phyloP scores from a whole-genome alignment of 2,329 filamentous ascomycete species.

The Pseudocercospora macadamiae region DNA sequence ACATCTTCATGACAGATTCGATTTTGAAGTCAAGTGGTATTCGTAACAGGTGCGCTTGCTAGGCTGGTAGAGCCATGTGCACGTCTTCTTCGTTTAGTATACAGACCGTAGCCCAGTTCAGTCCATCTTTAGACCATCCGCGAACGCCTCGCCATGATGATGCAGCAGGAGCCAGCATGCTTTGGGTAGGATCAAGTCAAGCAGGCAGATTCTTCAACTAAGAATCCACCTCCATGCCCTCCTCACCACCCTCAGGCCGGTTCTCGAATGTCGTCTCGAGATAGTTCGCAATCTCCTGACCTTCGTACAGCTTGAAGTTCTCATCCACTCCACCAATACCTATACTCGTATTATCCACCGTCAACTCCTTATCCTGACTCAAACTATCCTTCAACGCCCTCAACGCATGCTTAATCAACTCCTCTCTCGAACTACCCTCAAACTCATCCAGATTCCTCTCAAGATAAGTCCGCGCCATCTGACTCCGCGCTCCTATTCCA shows the following conservation, averaged over 20 bases:
- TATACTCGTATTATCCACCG: constrained; percentile 93
- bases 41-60: not conserved
- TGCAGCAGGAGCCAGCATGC: not conserved
- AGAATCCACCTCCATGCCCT: constrained; percentile 37
- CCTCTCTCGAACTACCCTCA: constrained; percentile 73
- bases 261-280: constrained; percentile 69
- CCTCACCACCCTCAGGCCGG: constrained; percentile 37
- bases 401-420: constrained; percentile 88
- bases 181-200: too few species aligned
- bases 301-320: constrained; percentile 88
- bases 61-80: not conserved
- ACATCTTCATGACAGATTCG: not conserved
- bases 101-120: not conserved
- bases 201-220: constrained; percentile 11
- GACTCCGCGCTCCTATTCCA: constrained; percentile 91
- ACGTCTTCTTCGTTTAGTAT: constrained; percentile 19
- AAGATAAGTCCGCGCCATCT: constrained; percentile 97
- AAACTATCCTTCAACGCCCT: constrained; percentile 92
- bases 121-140: constrained; percentile 4
- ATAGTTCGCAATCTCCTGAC: constrained; percentile 81
- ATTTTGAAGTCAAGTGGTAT: not conserved
- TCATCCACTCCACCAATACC: constrained; percentile 86
- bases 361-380: constrained; percentile 96
- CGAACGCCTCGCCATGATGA: constrained; percentile 21
- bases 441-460: constrained; percentile 90